A percentile compares a stretch with the other conserved stretches of the same genome.
These are phyloP conservation scores for Phanerochaete sordida DNA, from an alignment of 768 basidiomycete genomes.

Conservation along the genomic window DNA sequence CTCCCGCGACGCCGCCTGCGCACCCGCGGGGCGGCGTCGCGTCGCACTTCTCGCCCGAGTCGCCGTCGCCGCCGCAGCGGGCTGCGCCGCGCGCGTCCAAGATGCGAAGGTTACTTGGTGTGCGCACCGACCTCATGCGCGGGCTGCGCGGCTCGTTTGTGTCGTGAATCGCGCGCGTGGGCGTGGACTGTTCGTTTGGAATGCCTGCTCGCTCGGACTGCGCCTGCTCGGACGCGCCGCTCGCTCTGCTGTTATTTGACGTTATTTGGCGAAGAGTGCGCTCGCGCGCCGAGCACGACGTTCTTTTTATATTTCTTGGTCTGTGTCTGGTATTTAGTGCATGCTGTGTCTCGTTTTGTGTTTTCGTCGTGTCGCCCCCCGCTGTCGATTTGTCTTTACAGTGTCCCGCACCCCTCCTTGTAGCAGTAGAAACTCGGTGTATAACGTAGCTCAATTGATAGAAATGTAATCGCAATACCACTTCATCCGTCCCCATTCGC, in stretches of 20 bases:
- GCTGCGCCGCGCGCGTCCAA: not conserved
- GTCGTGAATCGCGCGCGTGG: not conserved
- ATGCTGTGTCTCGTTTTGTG: no score
- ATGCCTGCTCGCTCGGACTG: not conserved
- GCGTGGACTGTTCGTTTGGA: not conserved
- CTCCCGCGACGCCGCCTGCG: not conserved
- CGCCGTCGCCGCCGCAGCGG: not conserved
- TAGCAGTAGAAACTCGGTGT: not conserved
- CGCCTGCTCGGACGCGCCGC: no score
- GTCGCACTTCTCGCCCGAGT: not conserved
- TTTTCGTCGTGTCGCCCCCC: not conserved
- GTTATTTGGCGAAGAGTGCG: no score
- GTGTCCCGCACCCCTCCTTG: not conserved
- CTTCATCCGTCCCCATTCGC: no score
- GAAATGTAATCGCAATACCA: no score
- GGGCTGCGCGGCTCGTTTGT: conserved; percentile 1
- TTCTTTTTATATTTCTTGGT: no score
- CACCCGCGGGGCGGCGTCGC: not conserved
- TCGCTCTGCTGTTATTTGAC: no score
- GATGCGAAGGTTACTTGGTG: not conserved
- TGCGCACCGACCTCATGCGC: conserved; percentile 1
- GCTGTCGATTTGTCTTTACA: not conserved
- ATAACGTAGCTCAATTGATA: not conserved
- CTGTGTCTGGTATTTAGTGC: no score
- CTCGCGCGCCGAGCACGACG: no score